Base-by-base conservation (phyloP, 495 filamentous ascomycete genomes). In the Cercophora samala region DNA sequence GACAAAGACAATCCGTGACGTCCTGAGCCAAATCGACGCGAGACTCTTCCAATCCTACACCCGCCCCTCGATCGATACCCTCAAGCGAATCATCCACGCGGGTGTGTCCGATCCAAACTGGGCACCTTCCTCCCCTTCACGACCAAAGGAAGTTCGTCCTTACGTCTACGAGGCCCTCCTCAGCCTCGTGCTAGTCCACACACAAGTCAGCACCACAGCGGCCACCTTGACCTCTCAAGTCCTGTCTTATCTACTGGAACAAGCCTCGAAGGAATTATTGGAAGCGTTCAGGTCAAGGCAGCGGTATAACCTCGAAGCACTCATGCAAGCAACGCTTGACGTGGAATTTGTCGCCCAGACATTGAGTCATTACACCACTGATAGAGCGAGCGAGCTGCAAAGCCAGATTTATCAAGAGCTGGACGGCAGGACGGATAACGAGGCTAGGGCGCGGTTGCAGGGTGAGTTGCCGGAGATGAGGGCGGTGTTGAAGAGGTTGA, bases 331-430 rank as follows among this genome's bases (percentile, higher is more conserved):
- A 2, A 98, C 96, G 0, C 84, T 99, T 5, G 95, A 99, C 67
- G 93, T 96, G 9, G 95, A 99, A 77, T 99, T 98, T 78, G 88
- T 97, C 46, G 91, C 93, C 5, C 96, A 98, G 81, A 97, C 93
- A 13, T 80, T 99, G 63, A 89, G 85, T 64, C 88, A 91, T 64
- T 99, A 93, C 73, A 93, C 91, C 1, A 93, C 91, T 15, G 89
- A 96, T n/a, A 84, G 88, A 62, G 92, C 92, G 19, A 87, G 86
- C 17, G 83, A 90, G 68, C 81, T 89, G 53, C 93, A 97, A 79
- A 90, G 90, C 69, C 83, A 91, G 78, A 90, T 98, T 63, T 99
- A 99, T 76, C 85, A 92, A 62, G 90, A 92, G 78, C 78, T 99
- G 25, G 95, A 99, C 72, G 81, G 84, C 55, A 87, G 91, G 60